These are phyloP conservation scores for Blastocladiella emersonii DNA, from an alignment of 371 early-diverging fungal species.

Conservation along the genomic window DNA sequence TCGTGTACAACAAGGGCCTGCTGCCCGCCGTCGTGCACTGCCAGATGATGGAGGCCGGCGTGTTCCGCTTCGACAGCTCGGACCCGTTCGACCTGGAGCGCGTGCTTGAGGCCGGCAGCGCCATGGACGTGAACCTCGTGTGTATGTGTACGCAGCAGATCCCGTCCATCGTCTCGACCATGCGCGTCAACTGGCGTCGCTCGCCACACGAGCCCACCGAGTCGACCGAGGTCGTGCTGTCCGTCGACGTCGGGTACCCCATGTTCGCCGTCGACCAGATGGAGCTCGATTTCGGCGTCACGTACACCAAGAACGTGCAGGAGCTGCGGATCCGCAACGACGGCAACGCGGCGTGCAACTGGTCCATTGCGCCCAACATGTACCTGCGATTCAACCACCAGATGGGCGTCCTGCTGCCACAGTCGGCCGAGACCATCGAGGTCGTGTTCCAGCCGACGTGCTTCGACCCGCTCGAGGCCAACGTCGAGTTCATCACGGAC, in stretches of 20 bases:
- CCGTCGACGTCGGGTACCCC: constrained; percentile 32
- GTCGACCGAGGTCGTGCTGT: constrained; percentile 16
- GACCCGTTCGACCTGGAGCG: constrained; percentile 2
- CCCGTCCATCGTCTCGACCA: neutral
- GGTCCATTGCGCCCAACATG: constrained; percentile 11
- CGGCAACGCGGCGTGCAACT: constrained; percentile 37
- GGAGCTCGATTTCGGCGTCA: constrained; percentile 38
- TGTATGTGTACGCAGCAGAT: neutral
- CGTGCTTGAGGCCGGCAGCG: neutral
- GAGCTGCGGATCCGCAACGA: constrained; percentile 26
- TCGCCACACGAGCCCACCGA: constrained; percentile 1
- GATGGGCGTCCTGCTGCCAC: constrained; percentile 15
- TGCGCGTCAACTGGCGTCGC: constrained; percentile 6
- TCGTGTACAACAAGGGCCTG: constrained; percentile 30
- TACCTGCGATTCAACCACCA: neutral
- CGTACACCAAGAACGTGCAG: constrained; percentile 32
- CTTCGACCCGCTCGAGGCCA: constrained; percentile 23
- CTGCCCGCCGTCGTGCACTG: constrained; percentile 20
- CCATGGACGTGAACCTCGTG: neutral
- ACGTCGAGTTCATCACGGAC: constrained; percentile 30
- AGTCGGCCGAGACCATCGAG: constrained; percentile 18
- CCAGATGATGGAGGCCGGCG: constrained; percentile 23
- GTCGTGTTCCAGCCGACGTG: constrained; percentile 26
- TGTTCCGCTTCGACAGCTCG: neutral
- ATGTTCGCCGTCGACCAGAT: constrained; percentile 23